Evolutionary conservation across 192 early-diverging fungal genomes (phyloP).

Genomic region (Backusella liffmaniae): DNA sequence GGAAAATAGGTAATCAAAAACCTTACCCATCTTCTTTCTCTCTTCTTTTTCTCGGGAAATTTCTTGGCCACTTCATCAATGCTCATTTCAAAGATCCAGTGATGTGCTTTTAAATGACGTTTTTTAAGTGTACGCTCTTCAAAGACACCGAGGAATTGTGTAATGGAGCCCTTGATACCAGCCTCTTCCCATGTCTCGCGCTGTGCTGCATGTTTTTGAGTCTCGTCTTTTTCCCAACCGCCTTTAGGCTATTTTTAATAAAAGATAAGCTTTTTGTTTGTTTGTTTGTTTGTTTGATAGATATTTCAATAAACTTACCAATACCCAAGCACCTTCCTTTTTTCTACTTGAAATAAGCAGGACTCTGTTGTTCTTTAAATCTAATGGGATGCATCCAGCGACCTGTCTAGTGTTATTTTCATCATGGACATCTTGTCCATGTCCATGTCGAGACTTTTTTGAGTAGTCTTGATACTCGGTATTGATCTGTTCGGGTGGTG

Average conservation of each 20-base stretch:
- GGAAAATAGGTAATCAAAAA: not conserved
- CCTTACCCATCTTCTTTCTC: conserved; percentile 34
- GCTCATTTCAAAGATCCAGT: conserved; percentile 58
- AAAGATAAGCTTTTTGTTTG: conserved; percentile 7
- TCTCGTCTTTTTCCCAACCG: conserved; percentile 65
- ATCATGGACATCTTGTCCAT: conserved; percentile 22
- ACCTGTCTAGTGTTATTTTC: conserved; percentile 28
- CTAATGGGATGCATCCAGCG: conserved; percentile 57
- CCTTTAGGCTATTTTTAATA: conserved; percentile 48
- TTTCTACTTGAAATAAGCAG: conserved; percentile 50
- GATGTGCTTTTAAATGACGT: conserved; percentile 34
- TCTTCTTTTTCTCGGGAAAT: conserved; percentile 53
- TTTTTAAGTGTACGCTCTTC: conserved; percentile 44
- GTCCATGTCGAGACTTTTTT: conserved; percentile 27
- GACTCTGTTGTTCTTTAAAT: conserved; percentile 40
- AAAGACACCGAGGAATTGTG: conserved; percentile 44
- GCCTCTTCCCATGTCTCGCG: conserved; percentile 68
- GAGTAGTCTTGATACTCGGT: conserved; percentile 23
- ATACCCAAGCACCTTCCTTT: conserved; percentile 49
- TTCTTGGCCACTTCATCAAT: conserved; percentile 49
- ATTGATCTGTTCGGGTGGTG: conserved; percentile 8
- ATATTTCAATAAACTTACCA: conserved; percentile 30
- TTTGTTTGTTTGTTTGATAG: not conserved
- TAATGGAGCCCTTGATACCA: conserved; percentile 51
- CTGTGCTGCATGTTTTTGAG: conserved; percentile 48